phyloP scores from a whole-genome alignment of 2,329 filamentous ascomycete genomes.

The Zopfia rhizophila region DNA sequence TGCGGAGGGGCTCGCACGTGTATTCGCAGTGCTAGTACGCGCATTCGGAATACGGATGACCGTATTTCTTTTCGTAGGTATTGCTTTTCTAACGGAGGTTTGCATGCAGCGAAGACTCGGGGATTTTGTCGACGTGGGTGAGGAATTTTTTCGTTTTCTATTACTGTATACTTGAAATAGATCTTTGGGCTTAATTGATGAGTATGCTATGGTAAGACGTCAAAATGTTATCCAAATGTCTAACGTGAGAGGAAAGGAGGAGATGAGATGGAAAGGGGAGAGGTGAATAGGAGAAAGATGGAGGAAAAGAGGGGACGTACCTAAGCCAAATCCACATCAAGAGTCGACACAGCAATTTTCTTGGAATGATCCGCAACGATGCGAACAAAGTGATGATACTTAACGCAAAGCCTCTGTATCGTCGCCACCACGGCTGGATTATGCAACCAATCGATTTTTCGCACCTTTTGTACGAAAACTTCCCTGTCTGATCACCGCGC shows the following conservation, averaged over 20 bases:
- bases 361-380: constrained; percentile 64
- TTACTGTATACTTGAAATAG: constrained; percentile 70
- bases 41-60: constrained; percentile 78
- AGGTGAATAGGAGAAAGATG: not conserved
- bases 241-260: not conserved
- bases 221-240: constrained; percentile 1
- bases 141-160: constrained; percentile 68
- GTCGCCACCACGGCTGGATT: constrained; percentile 72
- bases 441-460: constrained; percentile 80
- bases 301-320: constrained; percentile 19
- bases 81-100: constrained; percentile 79
- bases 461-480: constrained; percentile 78
- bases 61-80: constrained; percentile 72
- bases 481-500: constrained; percentile 73
- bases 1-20: constrained; percentile 66
- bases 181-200: constrained; percentile 74
- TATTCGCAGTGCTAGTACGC: constrained; percentile 88
- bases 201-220: constrained; percentile 64
- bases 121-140: constrained; percentile 86
- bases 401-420: constrained; percentile 71
- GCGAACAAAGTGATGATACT: constrained; percentile 71
- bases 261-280: not conserved
- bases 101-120: constrained; percentile 70
- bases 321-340: constrained; percentile 81
- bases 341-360: constrained; percentile 71